A percentile compares a stretch with the other conserved stretches of the same genome.
phyloP scores from a whole-genome alignment of 176 grass and related monocot species.

The Bonia amplexicaulis region DNA sequence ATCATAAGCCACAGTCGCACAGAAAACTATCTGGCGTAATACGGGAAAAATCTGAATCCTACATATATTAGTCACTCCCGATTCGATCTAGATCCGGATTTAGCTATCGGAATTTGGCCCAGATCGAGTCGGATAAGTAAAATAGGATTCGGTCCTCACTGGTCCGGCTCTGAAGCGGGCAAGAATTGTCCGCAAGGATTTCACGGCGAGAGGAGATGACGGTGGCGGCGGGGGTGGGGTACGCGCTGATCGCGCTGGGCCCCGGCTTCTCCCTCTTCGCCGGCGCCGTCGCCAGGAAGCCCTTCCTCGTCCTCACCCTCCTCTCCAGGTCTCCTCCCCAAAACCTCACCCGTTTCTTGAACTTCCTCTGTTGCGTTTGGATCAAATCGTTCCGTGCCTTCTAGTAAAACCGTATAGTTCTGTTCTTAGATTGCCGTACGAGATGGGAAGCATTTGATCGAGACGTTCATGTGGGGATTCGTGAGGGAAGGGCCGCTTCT shows the following conservation, averaged over 20 bases:
- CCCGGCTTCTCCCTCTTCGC: slow-evolving; percentile 84
- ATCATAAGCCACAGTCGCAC: too few species aligned
- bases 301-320: slow-evolving; percentile 92
- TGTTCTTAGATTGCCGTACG: not conserved
- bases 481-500: not conserved
- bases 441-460: not conserved
- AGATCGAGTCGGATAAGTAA: too few species aligned
- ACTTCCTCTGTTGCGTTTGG: not conserved
- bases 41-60: too few species aligned
- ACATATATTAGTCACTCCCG: too few species aligned
- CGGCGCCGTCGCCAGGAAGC: slow-evolving; percentile 73
- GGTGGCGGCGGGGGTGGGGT: slow-evolving; percentile 71
- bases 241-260: slow-evolving; percentile 75
- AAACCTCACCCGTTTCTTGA: not conserved
- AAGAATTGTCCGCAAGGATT: too few species aligned
- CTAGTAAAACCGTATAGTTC: not conserved
- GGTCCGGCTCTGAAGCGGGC: too few species aligned
- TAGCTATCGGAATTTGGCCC: too few species aligned
- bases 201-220: slow-evolving; percentile 52
- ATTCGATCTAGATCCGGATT: too few species aligned
- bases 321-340: slow-evolving; percentile 56
- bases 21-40: too few species aligned
- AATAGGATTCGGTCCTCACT: too few species aligned
- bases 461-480: not conserved
- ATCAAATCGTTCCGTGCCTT: not conserved